Conservation (phyloP, 1,284 basidiomycete genomes). For the Puccinia sorghi region DNA sequence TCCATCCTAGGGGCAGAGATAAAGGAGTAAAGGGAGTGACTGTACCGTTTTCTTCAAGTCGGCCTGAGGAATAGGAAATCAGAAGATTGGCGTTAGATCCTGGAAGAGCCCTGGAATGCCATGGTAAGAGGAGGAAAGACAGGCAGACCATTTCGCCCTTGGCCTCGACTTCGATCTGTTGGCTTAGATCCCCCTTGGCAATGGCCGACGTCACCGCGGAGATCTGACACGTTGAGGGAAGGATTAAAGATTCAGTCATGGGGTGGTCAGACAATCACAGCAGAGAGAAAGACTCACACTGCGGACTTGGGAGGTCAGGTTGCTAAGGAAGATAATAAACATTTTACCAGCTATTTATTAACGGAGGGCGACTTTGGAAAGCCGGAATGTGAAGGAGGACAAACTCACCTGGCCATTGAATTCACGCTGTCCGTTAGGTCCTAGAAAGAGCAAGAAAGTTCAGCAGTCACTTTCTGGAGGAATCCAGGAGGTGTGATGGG, state of each 20-base stretch:
- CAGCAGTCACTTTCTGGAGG: background rate
- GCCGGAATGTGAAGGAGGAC: background rate
- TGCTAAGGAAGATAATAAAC: conserved; percentile 57
- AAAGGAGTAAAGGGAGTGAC: background rate
- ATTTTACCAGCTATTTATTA: conserved; percentile 57
- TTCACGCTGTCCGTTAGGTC: conserved; percentile 59
- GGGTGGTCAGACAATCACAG: background rate
- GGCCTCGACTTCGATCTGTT: conserved; percentile 59
- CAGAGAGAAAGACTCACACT: conserved; percentile 52
- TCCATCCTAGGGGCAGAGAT: background rate
- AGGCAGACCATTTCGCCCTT: conserved; percentile 58
- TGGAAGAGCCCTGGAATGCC: background rate
- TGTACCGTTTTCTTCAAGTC: conserved; percentile 47
- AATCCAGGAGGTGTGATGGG: background rate
- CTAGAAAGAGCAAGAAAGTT: background rate
- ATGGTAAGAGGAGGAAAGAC: background rate
- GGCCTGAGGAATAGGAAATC: conserved; percentile 12
- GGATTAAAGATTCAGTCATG: background rate
- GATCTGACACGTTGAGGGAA: conserved; percentile 17
- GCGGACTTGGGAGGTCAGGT: conserved; percentile 59
- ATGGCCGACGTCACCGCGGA: conserved; percentile 59
- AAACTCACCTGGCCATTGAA: conserved; percentile 57
- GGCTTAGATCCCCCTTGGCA: conserved; percentile 58
- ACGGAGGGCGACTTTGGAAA: conserved; percentile 6
- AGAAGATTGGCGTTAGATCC: background rate